These are phyloP conservation scores for Ministeria vibrans DNA, from an alignment of 78 protist species.

Conservation along the genomic window DNA sequence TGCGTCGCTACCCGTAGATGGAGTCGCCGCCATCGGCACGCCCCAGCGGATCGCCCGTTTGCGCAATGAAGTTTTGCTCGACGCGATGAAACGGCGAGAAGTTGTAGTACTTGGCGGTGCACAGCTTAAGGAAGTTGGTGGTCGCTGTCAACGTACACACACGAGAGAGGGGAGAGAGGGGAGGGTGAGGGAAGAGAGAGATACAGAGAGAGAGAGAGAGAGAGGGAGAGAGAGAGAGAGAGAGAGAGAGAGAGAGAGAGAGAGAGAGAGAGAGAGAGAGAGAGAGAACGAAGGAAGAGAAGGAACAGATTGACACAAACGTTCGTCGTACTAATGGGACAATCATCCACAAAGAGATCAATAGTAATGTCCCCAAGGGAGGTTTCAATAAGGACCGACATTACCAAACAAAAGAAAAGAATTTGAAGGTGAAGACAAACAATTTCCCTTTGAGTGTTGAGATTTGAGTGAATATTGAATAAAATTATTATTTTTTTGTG, in stretches of 20 bases:
- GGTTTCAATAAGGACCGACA: slow-evolving; percentile 67
- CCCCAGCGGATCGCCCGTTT: slow-evolving; percentile 67
- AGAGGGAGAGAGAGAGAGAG: neutral
- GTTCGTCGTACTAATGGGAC: slow-evolving; percentile 40
- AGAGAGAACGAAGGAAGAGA: neutral
- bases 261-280: neutral
- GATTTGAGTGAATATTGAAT: no score
- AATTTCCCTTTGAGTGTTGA: no score
- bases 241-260: neutral
- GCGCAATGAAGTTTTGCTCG: slow-evolving; percentile 35
- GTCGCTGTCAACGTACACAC: neutral
- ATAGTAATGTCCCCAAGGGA: slow-evolving; percentile 65
- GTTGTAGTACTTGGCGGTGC: slow-evolving; percentile 77
- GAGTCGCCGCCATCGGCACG: neutral
- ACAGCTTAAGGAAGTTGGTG: slow-evolving; percentile 70
- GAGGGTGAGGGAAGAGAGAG: neutral
- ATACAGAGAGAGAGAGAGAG: neutral
- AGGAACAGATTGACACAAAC: no score
- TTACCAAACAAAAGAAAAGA: no score
- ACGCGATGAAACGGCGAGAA: slow-evolving; percentile 45
- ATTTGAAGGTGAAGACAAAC: no score
- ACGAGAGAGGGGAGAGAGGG: neutral
- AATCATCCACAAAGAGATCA: slow-evolving; percentile 46
- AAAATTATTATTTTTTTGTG: no score
- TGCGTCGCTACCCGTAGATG: neutral